Base-by-base conservation (phyloP, 176 grass and related monocot genomes). In the Raddia distichophylla region DNA sequence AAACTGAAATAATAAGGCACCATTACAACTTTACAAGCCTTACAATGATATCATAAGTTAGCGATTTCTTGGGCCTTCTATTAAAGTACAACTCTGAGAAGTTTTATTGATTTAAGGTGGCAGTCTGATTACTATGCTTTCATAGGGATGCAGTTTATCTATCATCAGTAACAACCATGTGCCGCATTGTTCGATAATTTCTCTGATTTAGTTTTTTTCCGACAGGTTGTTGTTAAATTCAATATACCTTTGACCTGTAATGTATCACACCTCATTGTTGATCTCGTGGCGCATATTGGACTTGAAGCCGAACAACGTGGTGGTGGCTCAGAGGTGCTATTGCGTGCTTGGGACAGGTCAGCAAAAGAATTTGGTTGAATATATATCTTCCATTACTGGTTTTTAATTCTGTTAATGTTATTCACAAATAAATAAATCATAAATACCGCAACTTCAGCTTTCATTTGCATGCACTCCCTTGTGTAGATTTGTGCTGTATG, bases 341-440 rank as follows among this genome's bases (percentile, higher is more conserved):
- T 92, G 45, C 87, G 87, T 85, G 91, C 90, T 75, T 97, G 91
- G 94, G 87, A 94, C 77, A 94, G 90, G 91, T 97, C 84, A 83
- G 87, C 50, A 77, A 35, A 71, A 33, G 32, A 77, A 72, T 6
- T 14, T n/a, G 68, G 5, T 8, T 52, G 46, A 83, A 77, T 58
- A 14, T 67, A 33, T 59, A 17, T 56, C 17, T 44, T 77, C 18
- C 20, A 65, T 44, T 73, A 32, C 58, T 83, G 33, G 48, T 72
- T 61, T 71, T 56, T 83, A 0, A 14, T 34, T 65, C 14, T 76
- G 43, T 69, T 81, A 44, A 50, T 63, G 17, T 71, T 14, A 66
- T 82, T 17, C 48, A 49, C 67, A 77, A 81, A 74, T 46, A 49
- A 79, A 68, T 69, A 34, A 66, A 69, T 58, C 32, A 22, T 11